Base-by-base conservation (phyloP, 345 rosid species). In the Nasturtium officinale region DNA sequence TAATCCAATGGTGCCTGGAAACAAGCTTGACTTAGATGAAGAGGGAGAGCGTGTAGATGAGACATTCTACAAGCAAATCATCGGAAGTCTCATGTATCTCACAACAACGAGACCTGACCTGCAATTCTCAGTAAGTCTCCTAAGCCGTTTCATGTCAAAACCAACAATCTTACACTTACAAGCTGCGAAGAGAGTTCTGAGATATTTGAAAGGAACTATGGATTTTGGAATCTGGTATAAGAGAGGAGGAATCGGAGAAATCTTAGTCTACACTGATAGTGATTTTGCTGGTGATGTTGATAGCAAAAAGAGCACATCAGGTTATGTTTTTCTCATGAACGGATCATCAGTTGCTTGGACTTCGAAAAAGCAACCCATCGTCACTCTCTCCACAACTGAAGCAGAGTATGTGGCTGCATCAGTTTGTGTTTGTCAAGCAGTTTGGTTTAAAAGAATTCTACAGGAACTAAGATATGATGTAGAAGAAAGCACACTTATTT, bases 141-240 rank as follows among this genome's bases (percentile, higher is more conserved):
- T n/a, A 2, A 43, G 48, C 0, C 7, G 18, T 0, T 43, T 0
- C 0, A 43, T 15, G 18, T 5, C 47, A 1, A 43, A 6, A 5
- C 18, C 9, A 0, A 43, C 3, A 1, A 0, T 5, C 0, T 0
- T 43, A 0, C 47, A 43, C 1, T 5, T 43, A 0, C 47, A 43
- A 5, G 47, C 17, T 0, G 8, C 47, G 0, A 43, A 43, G 2
- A 43, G 18, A 0, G 47, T 43, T 0, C 0, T 43, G 2, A 15
- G 47, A 1, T 43, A 43, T 0, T 6, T 43, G 0, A 43, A 6
- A n/a, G 1, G 47, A 0, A 43, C 47, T 0, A 5, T 5, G 8
- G 47, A 43, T 0, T 43, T 5, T 13, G 47, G 18, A 0, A 43
- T 43, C 0, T 43, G 47, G 47, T 43, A 43, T 5, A 2, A 43